Evolutionary conservation across 305 asterid species (phyloP).

Genomic region (Fraxinus platypoda): DNA sequence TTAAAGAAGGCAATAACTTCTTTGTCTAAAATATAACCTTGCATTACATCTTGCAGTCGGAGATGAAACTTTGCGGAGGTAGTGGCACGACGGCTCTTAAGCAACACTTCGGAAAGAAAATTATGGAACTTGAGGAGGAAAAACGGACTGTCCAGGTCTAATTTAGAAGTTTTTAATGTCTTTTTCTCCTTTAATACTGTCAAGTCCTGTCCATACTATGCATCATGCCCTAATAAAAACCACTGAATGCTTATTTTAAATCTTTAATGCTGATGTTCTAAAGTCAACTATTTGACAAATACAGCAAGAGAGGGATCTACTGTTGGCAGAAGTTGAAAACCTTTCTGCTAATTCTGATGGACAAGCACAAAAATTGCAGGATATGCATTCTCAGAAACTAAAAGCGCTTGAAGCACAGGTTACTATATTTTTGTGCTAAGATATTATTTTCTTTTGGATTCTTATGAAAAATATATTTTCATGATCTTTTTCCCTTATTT

Average conservation of each 20-base stretch:
- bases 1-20: neutral
- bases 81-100: conserved; percentile 80
- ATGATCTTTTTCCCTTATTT: conserved; percentile 10
- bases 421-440: neutral
- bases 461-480: neutral
- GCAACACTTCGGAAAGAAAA: conserved; percentile 94
- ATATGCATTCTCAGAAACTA: conserved; percentile 79
- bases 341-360: conserved; percentile 92
- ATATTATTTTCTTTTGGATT: conserved; percentile 2
- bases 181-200: conserved; percentile 1
- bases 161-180: neutral
- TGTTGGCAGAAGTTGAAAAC: conserved; percentile 89
- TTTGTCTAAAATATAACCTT: conserved; percentile 6
- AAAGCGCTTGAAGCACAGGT: conserved; percentile 95
- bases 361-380: conserved; percentile 82
- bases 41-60: conserved; percentile 61
- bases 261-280: conserved; percentile 16
- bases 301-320: conserved; percentile 84
- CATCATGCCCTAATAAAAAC: neutral
- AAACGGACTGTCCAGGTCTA: conserved; percentile 85
- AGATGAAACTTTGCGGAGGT: conserved; percentile 90
- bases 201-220: neutral
- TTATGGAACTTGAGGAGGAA: conserved; percentile 97
- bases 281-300: conserved; percentile 20
- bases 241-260: neutral